Evolutionary conservation across 108 stramenopile genomes (phyloP).

Genomic region (Fragilaria radians): DNA sequence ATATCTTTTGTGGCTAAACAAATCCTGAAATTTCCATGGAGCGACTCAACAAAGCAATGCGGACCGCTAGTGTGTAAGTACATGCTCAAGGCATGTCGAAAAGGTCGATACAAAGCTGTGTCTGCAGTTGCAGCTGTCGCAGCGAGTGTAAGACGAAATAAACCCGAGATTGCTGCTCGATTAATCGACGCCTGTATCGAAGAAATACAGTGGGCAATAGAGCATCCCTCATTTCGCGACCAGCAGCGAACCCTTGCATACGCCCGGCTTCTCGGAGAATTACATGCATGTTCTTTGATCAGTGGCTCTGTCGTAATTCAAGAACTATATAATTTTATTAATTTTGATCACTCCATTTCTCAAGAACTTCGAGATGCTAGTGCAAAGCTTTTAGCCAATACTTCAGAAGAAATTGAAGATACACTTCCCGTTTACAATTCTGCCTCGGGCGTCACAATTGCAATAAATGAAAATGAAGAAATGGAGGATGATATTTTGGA

Average conservation of each 20-base stretch:
- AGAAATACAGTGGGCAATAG: slow-evolving; percentile 83
- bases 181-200: slow-evolving; percentile 84
- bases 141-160: slow-evolving; percentile 54
- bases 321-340: slow-evolving; percentile 75
- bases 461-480: slow-evolving; percentile 84
- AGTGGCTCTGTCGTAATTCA: slow-evolving; percentile 68
- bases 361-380: slow-evolving; percentile 53
- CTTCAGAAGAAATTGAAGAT: background rate
- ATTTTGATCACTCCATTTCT: slow-evolving; percentile 90
- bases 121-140: slow-evolving; percentile 75
- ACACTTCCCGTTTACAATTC: slow-evolving; percentile 29
- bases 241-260: slow-evolving; percentile 83
- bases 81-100: slow-evolving; percentile 85
- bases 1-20: slow-evolving; percentile 78
- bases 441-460: slow-evolving; percentile 36
- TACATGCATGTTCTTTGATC: slow-evolving; percentile 67
- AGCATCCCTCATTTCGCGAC: slow-evolving; percentile 76
- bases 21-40: slow-evolving; percentile 87
- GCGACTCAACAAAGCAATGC: slow-evolving; percentile 66
- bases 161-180: slow-evolving; percentile 68
- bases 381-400: slow-evolving; percentile 20
- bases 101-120: slow-evolving; percentile 74
- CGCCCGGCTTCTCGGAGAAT: slow-evolving; percentile 81
- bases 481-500: slow-evolving; percentile 50
- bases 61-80: slow-evolving; percentile 60